Evolutionary conservation across 495 filamentous ascomycete species (phyloP).

Genomic region (Xylaria sp.): DNA sequence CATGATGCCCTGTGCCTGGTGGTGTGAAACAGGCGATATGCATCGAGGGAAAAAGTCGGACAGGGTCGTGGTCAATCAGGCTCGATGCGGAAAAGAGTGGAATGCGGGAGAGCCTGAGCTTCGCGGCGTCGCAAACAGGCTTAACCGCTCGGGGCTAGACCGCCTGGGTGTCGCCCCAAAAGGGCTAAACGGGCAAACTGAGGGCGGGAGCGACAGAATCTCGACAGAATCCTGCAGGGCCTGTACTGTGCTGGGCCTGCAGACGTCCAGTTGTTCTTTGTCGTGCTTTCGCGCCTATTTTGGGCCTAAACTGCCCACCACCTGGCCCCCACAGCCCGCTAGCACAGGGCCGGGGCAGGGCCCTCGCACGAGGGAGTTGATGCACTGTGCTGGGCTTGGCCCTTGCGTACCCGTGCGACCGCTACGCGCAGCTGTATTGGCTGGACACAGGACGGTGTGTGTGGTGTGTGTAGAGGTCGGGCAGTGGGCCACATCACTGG

Average conservation of each 20-base stretch:
- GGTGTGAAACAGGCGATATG: conserved; percentile 17
- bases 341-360: not conserved
- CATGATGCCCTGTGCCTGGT: not conserved
- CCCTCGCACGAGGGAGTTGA: not conserved
- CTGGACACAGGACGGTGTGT: not conserved
- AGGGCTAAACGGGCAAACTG: conserved; percentile 10
- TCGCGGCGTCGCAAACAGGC: not conserved
- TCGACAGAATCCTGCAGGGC: conserved; percentile 2
- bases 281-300: conserved; percentile 1
- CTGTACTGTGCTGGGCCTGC: conserved; percentile 5
- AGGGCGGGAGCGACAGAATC: not conserved
- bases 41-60: conserved; percentile 14
- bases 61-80: conserved; percentile 2
- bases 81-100: conserved; percentile 12
- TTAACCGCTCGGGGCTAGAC: conserved; percentile 17
- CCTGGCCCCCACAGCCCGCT: not conserved
- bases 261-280: conserved; percentile 15
- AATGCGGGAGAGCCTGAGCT: conserved; percentile 22
- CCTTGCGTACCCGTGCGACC: not conserved
- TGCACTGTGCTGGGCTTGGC: conserved; percentile 19
- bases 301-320: conserved; percentile 20
- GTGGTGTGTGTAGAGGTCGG: not conserved
- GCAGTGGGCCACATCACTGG: not conserved
- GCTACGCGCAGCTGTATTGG: not conserved
- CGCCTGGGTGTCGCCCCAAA: not conserved